Base-by-base conservation (phyloP, 257 asterid genomes). In the Gardenia jasminoides region DNA sequence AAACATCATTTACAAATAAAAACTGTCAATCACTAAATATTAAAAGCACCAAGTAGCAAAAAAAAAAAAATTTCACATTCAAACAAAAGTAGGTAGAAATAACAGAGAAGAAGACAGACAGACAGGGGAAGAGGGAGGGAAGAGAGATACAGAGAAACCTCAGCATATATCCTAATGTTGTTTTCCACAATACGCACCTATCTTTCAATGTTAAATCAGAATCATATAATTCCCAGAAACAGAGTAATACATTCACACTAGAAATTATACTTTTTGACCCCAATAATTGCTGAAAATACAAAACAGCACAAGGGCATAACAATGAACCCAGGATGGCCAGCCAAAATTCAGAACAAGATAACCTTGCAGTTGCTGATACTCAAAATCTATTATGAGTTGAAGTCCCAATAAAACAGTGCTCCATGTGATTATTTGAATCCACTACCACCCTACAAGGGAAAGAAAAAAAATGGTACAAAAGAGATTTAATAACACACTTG, bases 361-460 rank as follows among this genome's bases (percentile, higher is more conserved):
- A 58, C 64, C 64, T 58, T 58, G 28, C 65, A 22, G 28, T 28
- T 72, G 54, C 56, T 12, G 16, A 73, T 5, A 36, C 22, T 11
- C 67, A 33, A 22, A 58, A 58, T 73, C 48, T 46, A n/a, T 0
- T n/a, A 30, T 47, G 50, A 72, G 28, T 48, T 28, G 48, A 52
- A 71, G 62, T 46, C 30, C 36, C 15, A 50, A 50, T 3, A 33
- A 64, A 58, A 67, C 59, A 83, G 64, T 31, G 69, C 50, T 36
- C 41, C 22, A 36, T 22, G 52, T 43, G 48, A 71, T 82, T 79
- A 79, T 78, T 65, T 75, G 76, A 78, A 83, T 79, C 70, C 73
- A 67, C 72, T 81, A 71, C 58, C 88, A 13, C 84, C 92, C 92
- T 88, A 59, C 87, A 87, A 58, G 26, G 80, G 70, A 5, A 5